phyloP scores from a whole-genome alignment of 2,329 filamentous ascomycete genomes.

The Magnaporthales sp. region DNA sequence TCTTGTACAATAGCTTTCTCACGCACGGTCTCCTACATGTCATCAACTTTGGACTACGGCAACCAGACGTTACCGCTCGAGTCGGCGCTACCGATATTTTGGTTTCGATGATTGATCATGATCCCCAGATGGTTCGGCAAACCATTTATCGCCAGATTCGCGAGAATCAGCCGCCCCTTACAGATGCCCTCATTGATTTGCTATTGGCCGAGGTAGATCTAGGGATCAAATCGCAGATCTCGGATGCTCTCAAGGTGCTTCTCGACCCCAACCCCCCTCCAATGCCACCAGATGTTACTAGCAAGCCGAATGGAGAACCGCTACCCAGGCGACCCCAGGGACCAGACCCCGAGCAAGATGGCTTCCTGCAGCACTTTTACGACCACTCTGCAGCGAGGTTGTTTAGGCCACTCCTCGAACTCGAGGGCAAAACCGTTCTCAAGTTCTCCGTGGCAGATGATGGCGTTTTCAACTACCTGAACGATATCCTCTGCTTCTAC shows the following conservation, averaged over 20 bases:
- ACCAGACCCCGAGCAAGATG: conserved; percentile 67
- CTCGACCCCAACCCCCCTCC: conserved; percentile 60
- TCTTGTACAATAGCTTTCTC: conserved; percentile 85
- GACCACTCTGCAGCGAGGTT: conserved; percentile 76
- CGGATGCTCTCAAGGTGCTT: conserved; percentile 89
- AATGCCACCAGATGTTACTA: conserved; percentile 38
- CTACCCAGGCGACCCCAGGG: conserved; percentile 48
- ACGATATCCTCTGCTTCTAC: conserved; percentile 92
- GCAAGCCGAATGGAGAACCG: conserved; percentile 49
- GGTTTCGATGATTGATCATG: conserved; percentile 90
- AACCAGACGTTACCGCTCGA: conserved; percentile 73
- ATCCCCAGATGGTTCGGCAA: conserved; percentile 85
- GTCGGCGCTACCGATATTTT: conserved; percentile 92
- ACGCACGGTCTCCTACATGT: conserved; percentile 78
- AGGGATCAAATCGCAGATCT: conserved; percentile 90
- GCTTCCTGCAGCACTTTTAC: conserved; percentile 84
- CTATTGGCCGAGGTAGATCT: conserved; percentile 86
- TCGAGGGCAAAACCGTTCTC: conserved; percentile 62
- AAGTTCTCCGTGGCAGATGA: conserved; percentile 75
- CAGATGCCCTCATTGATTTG: conserved; percentile 86
- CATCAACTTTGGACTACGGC: conserved; percentile 84
- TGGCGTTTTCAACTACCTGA: conserved; percentile 81
- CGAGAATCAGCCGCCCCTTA: conserved; percentile 77
- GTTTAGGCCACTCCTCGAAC: conserved; percentile 76
- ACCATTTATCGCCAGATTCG: conserved; percentile 89